These are phyloP conservation scores for Tolypocladium ovalisporum DNA, from an alignment of 2,329 filamentous ascomycete species.

Conservation along the genomic window DNA sequence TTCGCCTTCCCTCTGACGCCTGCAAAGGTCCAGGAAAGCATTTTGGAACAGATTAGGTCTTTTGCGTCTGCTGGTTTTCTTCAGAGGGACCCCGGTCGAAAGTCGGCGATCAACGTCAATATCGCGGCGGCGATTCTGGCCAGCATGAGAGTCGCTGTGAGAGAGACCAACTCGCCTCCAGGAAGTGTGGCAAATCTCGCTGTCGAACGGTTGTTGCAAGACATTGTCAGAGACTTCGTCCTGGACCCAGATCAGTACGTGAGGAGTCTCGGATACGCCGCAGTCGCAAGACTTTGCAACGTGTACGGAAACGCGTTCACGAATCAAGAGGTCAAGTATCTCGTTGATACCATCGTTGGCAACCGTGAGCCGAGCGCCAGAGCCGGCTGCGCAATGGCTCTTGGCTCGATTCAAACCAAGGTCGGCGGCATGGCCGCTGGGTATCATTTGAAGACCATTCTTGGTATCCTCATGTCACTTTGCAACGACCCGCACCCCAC, in stretches of 20 bases:
- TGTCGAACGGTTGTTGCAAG: conserved; percentile 77
- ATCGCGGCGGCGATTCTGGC: conserved; percentile 71
- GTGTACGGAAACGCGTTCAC: conserved; percentile 81
- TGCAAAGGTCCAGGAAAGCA: conserved; percentile 88
- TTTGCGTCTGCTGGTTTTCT: conserved; percentile 73
- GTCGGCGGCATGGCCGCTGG: conserved; percentile 96
- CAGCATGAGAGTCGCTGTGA: conserved; percentile 72
- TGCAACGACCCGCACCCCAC: conserved; percentile 91
- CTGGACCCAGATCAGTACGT: conserved; percentile 78
- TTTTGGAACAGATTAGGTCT: conserved; percentile 84
- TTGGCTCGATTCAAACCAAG: conserved; percentile 89
- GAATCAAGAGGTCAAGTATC: conserved; percentile 76
- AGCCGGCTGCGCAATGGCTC: conserved; percentile 85
- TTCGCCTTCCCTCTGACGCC: conserved; percentile 83
- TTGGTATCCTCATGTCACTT: conserved; percentile 96
- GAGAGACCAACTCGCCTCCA: conserved; percentile 61
- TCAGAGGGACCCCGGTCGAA: conserved; percentile 77
- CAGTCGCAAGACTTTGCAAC: conserved; percentile 75
- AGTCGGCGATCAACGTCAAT: conserved; percentile 85
- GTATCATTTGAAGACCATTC: conserved; percentile 90
- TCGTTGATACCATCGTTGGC: conserved; percentile 87
- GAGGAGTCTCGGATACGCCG: conserved; percentile 74
- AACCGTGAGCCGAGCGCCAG: conserved; percentile 89
- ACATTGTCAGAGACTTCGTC: conserved; percentile 61
- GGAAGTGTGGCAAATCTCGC: conserved; percentile 65